These are phyloP conservation scores for Penicillium sp. DNA, from an alignment of 2,329 filamentous ascomycete species.

Conservation along the genomic window DNA sequence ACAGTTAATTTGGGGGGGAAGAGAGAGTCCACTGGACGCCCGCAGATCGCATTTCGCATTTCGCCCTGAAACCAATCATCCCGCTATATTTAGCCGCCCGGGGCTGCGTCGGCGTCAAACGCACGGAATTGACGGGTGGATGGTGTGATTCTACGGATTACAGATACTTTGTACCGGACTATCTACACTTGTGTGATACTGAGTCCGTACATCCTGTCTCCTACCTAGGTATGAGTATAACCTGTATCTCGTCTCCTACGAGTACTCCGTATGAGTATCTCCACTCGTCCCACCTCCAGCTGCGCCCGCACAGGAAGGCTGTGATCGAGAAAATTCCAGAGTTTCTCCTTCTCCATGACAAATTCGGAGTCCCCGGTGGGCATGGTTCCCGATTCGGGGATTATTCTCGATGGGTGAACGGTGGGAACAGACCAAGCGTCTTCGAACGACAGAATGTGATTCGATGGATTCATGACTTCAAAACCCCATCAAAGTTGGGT, in stretches of 20 bases:
- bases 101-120: constrained; percentile 33
- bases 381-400: constrained; percentile 12
- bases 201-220: too few relatives aligned
- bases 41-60: constrained; percentile 1
- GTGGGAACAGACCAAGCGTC: constrained; percentile 7
- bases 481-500: constrained; percentile 25
- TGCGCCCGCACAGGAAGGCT: too few relatives aligned
- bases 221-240: too few relatives aligned
- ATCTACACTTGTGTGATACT: too few relatives aligned
- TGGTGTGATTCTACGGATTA: too few relatives aligned
- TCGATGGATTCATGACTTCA: constrained; percentile 15
- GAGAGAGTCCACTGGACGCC: constrained; percentile 1
- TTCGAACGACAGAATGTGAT: not conserved
- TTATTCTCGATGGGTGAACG: constrained; percentile 13
- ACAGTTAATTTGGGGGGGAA: constrained; percentile 6
- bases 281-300: not conserved
- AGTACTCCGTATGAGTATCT: constrained; percentile 1
- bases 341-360: not conserved
- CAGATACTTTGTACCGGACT: too few relatives aligned
- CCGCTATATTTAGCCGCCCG: constrained; percentile 37
- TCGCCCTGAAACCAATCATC: constrained; percentile 18
- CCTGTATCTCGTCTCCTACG: constrained; percentile 1
- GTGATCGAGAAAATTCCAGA: constrained; percentile 9
- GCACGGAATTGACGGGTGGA: constrained; percentile 27
- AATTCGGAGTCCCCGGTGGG: constrained; percentile 13